phyloP scores from a whole-genome alignment of 2,329 filamentous ascomycete genomes.

The Pyrenochaeta sp. region DNA sequence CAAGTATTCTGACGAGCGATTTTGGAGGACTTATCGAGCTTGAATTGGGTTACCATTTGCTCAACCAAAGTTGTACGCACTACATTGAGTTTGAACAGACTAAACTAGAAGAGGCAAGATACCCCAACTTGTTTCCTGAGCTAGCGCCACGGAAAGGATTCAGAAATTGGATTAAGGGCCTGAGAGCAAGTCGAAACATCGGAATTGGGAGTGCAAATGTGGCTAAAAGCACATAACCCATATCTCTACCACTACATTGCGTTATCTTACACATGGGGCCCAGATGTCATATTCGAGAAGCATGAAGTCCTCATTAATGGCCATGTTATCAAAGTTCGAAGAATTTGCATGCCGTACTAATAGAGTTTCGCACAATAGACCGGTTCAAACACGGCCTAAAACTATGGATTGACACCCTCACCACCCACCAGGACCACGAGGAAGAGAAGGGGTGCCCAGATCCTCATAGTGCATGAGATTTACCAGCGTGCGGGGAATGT shows the following conservation, averaged over 20 bases:
- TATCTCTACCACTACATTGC: not conserved
- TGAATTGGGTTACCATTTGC: not conserved
- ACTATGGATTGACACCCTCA: not conserved
- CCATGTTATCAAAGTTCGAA: not conserved
- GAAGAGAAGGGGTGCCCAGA: not conserved
- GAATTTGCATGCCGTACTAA: not conserved
- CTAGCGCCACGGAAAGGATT: not conserved
- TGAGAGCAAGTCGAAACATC: not conserved
- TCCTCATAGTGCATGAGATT: not conserved
- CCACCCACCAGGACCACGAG: not conserved
- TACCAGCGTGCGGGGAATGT: not conserved
- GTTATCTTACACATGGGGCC: not conserved
- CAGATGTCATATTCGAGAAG: not conserved
- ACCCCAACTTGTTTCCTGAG: not conserved
- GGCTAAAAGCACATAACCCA: not conserved
- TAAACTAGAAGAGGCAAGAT: not conserved
- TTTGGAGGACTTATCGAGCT: no score
- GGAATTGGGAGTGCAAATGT: not conserved
- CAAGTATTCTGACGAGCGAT: no score
- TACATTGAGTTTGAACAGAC: not conserved
- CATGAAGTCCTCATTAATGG: not conserved
- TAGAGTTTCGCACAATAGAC: not conserved
- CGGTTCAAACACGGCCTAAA: not conserved
- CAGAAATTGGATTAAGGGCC: not conserved
- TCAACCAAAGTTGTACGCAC: not conserved